Conservation (phyloP, 179 eudicot species). For the Patellifolia procumbens region DNA sequence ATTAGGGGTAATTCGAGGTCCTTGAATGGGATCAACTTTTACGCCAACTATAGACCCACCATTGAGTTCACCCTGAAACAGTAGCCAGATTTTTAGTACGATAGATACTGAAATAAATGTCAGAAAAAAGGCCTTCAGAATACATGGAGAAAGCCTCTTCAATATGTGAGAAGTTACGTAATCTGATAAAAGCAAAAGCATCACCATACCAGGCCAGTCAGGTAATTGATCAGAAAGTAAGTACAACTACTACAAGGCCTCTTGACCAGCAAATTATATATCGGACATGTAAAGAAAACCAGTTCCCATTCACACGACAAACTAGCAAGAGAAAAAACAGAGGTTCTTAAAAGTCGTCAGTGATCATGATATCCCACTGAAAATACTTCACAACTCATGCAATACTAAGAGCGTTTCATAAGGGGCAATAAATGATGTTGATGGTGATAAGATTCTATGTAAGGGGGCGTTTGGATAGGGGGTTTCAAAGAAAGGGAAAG, state of each 20-base stretch:
- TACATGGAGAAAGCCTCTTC: neutral
- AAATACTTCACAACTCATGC: neutral
- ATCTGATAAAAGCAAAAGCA: neutral
- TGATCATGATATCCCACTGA: neutral
- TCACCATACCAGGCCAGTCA: neutral
- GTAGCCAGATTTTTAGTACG: neutral
- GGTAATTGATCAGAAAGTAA: slow-evolving; percentile 7
- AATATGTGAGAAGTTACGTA: neutral
- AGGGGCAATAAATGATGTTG: too few relatives aligned
- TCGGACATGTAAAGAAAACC: neutral
- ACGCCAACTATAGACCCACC: slow-evolving; percentile 26
- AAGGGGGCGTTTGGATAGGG: too few relatives aligned
- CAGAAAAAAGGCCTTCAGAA: neutral
- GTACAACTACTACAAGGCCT: neutral
- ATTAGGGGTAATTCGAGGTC: slow-evolving; percentile 43
- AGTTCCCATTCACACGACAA: neutral
- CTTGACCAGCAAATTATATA: neutral
- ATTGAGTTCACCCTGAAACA: slow-evolving; percentile 39
- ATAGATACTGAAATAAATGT: slow-evolving; percentile 3
- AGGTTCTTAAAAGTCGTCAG: neutral
- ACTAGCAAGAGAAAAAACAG: neutral
- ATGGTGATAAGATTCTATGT: too few relatives aligned
- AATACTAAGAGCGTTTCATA: neutral
- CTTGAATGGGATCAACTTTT: slow-evolving; percentile 25
- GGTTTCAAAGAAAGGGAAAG: too few relatives aligned